Evolutionary conservation across 2,329 filamentous ascomycete species (phyloP).

Genomic region (Gnomoniopsis smithogilvyi): DNA sequence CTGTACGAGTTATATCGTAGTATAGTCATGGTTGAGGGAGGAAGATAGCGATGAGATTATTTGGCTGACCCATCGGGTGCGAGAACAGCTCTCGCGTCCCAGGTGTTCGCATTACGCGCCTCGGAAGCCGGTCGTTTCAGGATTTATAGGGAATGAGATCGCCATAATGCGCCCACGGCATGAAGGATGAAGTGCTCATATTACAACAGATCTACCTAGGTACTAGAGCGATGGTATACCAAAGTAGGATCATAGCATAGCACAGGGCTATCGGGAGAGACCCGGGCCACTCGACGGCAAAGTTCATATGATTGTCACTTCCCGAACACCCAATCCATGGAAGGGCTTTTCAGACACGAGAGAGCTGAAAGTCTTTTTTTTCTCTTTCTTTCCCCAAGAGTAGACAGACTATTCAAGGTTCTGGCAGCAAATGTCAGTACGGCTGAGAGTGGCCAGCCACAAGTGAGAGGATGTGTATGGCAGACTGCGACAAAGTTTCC

Average conservation of each 20-base stretch:
- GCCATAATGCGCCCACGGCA: background rate
- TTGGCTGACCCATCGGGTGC: background rate
- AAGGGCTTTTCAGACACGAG: background rate
- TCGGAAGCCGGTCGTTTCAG: slow-evolving; percentile 10
- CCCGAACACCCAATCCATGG: background rate
- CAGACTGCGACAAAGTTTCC: too few relatives aligned
- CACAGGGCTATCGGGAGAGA: background rate
- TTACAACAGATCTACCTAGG: background rate
- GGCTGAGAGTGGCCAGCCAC: too few relatives aligned
- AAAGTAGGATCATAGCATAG: slow-evolving; percentile 1
- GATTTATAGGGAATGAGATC: slow-evolving; percentile 6
- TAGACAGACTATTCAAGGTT: too few relatives aligned
- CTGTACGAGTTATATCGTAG: background rate
- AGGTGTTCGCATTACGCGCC: slow-evolving; percentile 8
- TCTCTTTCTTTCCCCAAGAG: too few relatives aligned
- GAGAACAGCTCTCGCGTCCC: background rate
- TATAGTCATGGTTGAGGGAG: background rate
- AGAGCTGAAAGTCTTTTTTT: background rate
- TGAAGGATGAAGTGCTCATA: background rate
- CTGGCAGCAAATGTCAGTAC: too few relatives aligned
- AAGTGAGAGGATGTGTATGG: background rate
- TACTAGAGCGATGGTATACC: background rate
- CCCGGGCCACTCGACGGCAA: background rate
- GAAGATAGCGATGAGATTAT: background rate
- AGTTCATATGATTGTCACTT: background rate